Conservation (phyloP, 1,284 basidiomycete species). For the Exobasidium rhododendri region DNA sequence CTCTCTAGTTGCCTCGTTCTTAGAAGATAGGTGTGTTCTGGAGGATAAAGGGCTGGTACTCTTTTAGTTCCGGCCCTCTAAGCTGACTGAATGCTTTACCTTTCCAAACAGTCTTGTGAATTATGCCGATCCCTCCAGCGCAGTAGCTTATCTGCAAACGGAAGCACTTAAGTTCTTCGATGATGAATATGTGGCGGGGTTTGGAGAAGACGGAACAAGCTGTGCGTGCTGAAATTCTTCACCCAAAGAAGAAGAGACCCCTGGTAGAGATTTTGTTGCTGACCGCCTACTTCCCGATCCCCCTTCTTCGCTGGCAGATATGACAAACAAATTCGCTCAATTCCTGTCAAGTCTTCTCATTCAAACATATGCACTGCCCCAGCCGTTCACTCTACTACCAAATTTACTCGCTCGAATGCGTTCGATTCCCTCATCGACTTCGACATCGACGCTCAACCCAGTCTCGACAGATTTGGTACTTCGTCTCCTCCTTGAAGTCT, state of each 20-base stretch:
- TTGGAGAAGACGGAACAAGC: conserved; percentile 36
- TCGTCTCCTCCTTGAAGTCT: conserved; percentile 51
- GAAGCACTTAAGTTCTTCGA: conserved; percentile 45
- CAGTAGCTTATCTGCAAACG: conserved; percentile 48
- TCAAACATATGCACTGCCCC: conserved; percentile 80
- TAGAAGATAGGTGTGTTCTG: conserved; percentile 75
- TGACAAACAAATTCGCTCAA: conserved; percentile 96
- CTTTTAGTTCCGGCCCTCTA: no score
- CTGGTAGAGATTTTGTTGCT: no score
- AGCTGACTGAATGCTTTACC: conserved; percentile 5
- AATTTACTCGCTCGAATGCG: conserved; percentile 52
- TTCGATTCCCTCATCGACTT: conserved; percentile 71
- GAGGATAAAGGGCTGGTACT: no score
- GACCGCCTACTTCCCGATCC: no score
- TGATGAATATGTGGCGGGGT: conserved; percentile 43
- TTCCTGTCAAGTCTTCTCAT: conserved; percentile 93
- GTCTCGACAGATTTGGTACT: conserved; percentile 68
- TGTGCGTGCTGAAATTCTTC: conserved; percentile 31
- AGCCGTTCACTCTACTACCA: conserved; percentile 71
- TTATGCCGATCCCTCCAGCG: conserved; percentile 32
- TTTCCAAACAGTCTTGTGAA: not conserved
- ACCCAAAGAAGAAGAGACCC: no score
- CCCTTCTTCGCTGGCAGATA: conserved; percentile 59
- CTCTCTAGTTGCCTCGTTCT: conserved; percentile 77
- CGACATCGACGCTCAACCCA: conserved; percentile 79